phyloP scores from a whole-genome alignment of 1,284 basidiomycete genomes.

The Paramarasmius palmivorus region DNA sequence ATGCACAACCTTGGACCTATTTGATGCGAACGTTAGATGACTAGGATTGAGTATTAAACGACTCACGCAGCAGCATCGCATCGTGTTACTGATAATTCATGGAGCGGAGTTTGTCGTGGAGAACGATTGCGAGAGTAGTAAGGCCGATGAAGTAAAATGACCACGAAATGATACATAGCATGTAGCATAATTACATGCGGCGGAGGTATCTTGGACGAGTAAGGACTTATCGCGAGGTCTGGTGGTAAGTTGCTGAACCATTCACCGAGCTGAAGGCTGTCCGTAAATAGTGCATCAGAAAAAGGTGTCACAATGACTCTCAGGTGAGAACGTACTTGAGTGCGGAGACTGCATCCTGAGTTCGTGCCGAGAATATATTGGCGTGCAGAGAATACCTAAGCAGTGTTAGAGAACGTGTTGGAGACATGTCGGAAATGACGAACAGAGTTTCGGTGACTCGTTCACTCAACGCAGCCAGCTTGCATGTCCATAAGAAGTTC shows the following conservation, averaged over 20 bases:
- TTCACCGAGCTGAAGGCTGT: background rate
- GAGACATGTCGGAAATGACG: background rate
- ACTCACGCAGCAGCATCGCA: constrained; percentile 2
- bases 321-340: background rate
- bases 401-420: background rate
- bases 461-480: background rate
- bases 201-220: background rate
- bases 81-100: background rate
- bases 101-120: background rate
- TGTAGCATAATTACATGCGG: background rate
- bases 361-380: background rate
- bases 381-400: background rate
- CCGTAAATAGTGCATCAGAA: no score
- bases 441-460: background rate
- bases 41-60: background rate
- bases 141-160: background rate
- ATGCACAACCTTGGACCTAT: background rate
- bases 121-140: background rate
- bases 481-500: constrained; percentile 1
- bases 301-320: background rate
- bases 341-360: background rate
- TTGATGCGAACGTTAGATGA: background rate
- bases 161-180: constrained; percentile 1
- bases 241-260: background rate
- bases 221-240: background rate